Evolutionary conservation across 805 yeast species (phyloP).

Genomic region (Spathaspora gorwiae): DNA sequence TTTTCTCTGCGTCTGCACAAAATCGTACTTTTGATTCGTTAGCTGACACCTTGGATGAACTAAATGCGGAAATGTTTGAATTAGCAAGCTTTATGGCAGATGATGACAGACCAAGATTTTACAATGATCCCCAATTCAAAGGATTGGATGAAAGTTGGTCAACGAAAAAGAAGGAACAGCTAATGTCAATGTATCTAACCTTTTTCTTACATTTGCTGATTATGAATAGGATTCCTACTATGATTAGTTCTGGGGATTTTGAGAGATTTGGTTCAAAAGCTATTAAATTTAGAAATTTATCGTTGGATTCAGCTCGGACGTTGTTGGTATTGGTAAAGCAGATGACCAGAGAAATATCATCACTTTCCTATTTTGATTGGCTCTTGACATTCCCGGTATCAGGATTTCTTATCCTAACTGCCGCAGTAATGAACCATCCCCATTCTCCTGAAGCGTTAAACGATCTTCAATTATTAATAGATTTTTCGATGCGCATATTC

Average conservation of each 20-base stretch:
- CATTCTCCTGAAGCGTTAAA: slow-evolving; percentile 19
- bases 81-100: slow-evolving; percentile 17
- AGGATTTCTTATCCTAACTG: slow-evolving; percentile 27
- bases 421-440: slow-evolving; percentile 28
- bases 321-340: slow-evolving; percentile 22
- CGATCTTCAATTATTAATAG: slow-evolving; percentile 29
- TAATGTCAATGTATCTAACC: slow-evolving; percentile 22
- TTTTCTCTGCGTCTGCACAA: slow-evolving; percentile 29
- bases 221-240: slow-evolving; percentile 31
- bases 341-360: slow-evolving; percentile 14
- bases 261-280: slow-evolving; percentile 15
- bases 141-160: background rate
- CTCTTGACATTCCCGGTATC: slow-evolving; percentile 26
- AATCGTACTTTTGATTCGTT: slow-evolving; percentile 16
- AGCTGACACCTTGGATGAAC: slow-evolving; percentile 15
- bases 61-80: slow-evolving; percentile 26
- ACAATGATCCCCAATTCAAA: slow-evolving; percentile 28
- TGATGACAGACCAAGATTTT: slow-evolving; percentile 25
- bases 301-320: slow-evolving; percentile 35
- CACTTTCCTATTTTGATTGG: slow-evolving; percentile 28
- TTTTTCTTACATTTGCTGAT: slow-evolving; percentile 34
- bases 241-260: slow-evolving; percentile 8
- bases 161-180: slow-evolving; percentile 8
- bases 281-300: slow-evolving; percentile 22
- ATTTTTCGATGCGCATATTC: slow-evolving; percentile 9